Conservation (phyloP, 208 protist species). For the Trypanosoma scelopori region DNA sequence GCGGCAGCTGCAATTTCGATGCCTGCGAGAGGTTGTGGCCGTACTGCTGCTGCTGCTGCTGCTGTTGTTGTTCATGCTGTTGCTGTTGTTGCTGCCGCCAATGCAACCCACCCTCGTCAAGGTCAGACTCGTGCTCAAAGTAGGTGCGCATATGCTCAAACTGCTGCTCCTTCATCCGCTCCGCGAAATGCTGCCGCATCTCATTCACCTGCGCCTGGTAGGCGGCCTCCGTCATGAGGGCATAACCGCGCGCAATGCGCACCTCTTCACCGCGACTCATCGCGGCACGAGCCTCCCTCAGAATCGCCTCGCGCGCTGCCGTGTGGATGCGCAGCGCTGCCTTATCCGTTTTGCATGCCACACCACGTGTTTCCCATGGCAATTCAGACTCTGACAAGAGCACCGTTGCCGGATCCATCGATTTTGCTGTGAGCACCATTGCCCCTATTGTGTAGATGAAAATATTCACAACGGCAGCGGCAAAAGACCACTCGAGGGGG, state of each 20-base stretch:
- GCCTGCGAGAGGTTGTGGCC: neutral
- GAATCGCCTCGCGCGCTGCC: conserved; percentile 77
- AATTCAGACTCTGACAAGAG: conserved; percentile 76
- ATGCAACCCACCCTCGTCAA: conserved; percentile 49
- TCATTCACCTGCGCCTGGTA: conserved; percentile 71
- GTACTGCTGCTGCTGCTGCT: neutral
- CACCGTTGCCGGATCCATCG: conserved; percentile 46
- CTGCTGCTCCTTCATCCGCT: conserved; percentile 60
- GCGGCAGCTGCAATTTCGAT: no score
- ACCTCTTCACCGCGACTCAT: conserved; percentile 66
- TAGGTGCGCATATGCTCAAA: conserved; percentile 73
- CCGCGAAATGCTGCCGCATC: conserved; percentile 68
- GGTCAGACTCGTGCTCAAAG: conserved; percentile 64
- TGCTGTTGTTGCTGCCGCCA: conserved; percentile 43
- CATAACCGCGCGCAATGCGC: conserved; percentile 83
- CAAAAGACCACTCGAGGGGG: conserved; percentile 72
- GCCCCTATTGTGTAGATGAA: conserved; percentile 50
- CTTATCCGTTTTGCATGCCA: conserved; percentile 66
- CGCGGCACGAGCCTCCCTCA: conserved; percentile 69
- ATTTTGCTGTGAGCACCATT: conserved; percentile 44
- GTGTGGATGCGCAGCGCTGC: conserved; percentile 77
- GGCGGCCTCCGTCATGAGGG: conserved; percentile 84
- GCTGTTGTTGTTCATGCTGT: conserved; percentile 5
- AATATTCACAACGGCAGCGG: conserved; percentile 45
- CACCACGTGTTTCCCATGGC: conserved; percentile 73